Evolutionary conservation across 371 early-diverging fungal genomes (phyloP), one percentile per base, ranked within the genome.

Genomic region (Cokeromyces recurvatus): DNA sequence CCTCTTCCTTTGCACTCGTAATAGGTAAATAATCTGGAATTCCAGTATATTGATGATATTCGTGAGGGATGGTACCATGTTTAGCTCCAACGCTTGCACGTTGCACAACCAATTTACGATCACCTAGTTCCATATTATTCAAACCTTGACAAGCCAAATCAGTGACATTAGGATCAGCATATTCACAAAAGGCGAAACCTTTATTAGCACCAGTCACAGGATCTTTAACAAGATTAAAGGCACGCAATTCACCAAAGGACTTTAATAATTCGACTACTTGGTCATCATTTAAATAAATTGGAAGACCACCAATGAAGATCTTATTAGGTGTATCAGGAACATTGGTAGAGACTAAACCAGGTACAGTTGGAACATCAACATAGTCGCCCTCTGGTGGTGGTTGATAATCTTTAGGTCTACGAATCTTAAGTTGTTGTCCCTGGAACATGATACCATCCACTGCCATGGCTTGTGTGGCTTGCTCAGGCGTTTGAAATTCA

Each of bases 121-220:
- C 98, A 45, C 95, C 94, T 3, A 98, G 63, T 58, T 94, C 92
- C 90, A 98, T 90, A 34, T 91, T 88, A 62, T 96, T 93, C 41
- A 98, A 81, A 2, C 94, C 95, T 64, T 94, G 83, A 59, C 93
- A 92, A 4, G 93, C 97, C 22, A 92, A 66, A 56, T 98, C 97
- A 4, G 95, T 95, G 8, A 94, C 73, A 23, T 55, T 77, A 11
- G 91, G 85, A 63, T 97, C 93, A 8, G 78, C 76, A 57, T 92
- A 98, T 67, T 97, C 98, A 66, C 95, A 95, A 53, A 97, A 96
- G 0, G 97, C 98, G 71, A 89, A 96, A 0, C 98, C 98, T 83
- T 92, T 93, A 32, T 95, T 95, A 34, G 80, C 60, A 2, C 88
- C 86, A 1, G 89, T 87, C 15, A 70, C 61, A 15, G 72, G 68